Evolutionary conservation across 225 moss, liverwort and hornwort genomes (phyloP), one percentile per base, ranked within the genome.

Genomic region (Antitrichia curtipendula): DNA sequence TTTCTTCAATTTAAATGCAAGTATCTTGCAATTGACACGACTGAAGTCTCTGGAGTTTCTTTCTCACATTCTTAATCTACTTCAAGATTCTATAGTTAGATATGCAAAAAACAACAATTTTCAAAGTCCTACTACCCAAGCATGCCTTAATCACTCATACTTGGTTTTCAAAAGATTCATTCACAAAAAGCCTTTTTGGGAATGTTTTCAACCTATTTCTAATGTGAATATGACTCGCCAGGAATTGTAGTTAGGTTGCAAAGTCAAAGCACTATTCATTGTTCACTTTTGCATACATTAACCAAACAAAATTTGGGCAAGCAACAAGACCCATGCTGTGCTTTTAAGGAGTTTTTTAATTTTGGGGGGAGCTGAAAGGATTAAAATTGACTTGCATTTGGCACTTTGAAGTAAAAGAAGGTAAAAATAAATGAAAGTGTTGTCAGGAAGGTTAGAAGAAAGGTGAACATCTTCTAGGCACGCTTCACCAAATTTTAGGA

Each of bases 131-230:
- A 8, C 10, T 36, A 20, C 0, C 11, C 2, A 64, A 34, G 10
- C 9, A 64, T 64, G 18, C 34, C 4, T 15, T 18, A 18, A 64
- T 0, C 64, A 7, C 10, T 64, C 10, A 65, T n/a, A n/a, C n/a
- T n/a, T 66, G 7, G 12, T n/a, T n/a, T n/a, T 21, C n/a, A 1
- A 38, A 0, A 22, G 2, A 66, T n/a, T 12, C 0, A 0, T 66
- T 22, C 2, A 22, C 4, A 66, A 12, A n/a, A 66, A n/a, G 6
- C 1, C 10, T n/a, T 6, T 62, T 21, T 22, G 1, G 4, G 22
- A 38, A 23, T 38, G 1, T 22, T 38, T 38, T 38, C 2, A 38
- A 38, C 7, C 22, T 38, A n/a, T n/a, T n/a, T n/a, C n/a, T n/a
- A n/a, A n/a, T n/a, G n/a, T n/a, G n/a, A n/a, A n/a, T n/a, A n/a